A percentile compares a stretch with the other conserved stretches of the same genome.
These are phyloP conservation scores for Backusella liffmaniae DNA, from an alignment of 192 early-diverging fungal genomes.

Conservation along the genomic window DNA sequence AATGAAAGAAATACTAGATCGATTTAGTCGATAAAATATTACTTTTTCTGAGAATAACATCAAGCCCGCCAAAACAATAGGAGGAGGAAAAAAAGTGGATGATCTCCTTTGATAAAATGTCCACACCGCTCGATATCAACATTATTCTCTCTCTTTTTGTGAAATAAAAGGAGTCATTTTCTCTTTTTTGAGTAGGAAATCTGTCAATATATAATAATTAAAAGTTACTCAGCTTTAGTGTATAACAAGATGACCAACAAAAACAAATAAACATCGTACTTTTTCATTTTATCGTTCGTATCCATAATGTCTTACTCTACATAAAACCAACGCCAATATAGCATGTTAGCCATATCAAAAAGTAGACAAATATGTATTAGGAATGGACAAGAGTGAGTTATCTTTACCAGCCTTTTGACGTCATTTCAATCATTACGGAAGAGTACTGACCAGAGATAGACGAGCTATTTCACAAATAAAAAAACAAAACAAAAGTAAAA, in stretches of 20 bases:
- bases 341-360: not conserved
- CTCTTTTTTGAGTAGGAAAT: not conserved
- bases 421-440: not conserved
- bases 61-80: slow-evolving; percentile 1
- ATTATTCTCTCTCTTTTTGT: not conserved
- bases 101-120: slow-evolving; percentile 5
- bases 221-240: not conserved
- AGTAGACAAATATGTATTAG: not conserved
- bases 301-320: not conserved
- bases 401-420: not conserved
- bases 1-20: not conserved
- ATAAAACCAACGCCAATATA: not conserved
- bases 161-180: not conserved
- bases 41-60: slow-evolving; percentile 1
- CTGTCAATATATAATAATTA: slow-evolving; percentile 3
- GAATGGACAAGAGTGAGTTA: not conserved
- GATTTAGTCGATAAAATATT: not conserved
- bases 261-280: not conserved
- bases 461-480: not conserved
- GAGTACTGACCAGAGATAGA: not conserved
- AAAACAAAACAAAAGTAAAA: not conserved
- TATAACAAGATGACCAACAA: not conserved
- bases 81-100: not conserved
- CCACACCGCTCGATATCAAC: not conserved
- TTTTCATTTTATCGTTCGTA: not conserved